phyloP scores from a whole-genome alignment of 2,329 filamentous ascomycete genomes.

The Cryphonectria japonica region DNA sequence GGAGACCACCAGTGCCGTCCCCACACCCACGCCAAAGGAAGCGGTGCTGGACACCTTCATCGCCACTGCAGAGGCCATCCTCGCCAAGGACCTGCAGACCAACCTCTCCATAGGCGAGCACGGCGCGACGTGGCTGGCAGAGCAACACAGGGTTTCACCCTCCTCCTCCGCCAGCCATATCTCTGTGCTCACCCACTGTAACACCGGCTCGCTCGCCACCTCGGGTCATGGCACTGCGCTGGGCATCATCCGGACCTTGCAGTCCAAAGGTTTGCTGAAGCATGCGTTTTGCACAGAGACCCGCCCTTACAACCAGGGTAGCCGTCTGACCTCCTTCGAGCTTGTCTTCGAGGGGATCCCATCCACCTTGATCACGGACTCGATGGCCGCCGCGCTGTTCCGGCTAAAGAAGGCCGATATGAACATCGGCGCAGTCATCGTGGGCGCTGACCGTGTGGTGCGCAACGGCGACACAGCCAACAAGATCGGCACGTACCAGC shows the following conservation, averaged over 20 bases:
- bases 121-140: slow-evolving; percentile 81
- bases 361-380: slow-evolving; percentile 90
- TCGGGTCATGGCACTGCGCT: slow-evolving; percentile 97
- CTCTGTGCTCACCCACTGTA: slow-evolving; percentile 95
- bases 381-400: slow-evolving; percentile 91
- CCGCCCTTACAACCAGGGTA: slow-evolving; percentile 96
- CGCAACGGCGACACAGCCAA: slow-evolving; percentile 98
- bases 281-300: slow-evolving; percentile 98
- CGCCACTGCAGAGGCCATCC: slow-evolving; percentile 79
- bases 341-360: slow-evolving; percentile 93
- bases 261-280: slow-evolving; percentile 65
- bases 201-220: slow-evolving; percentile 94
- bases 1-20: slow-evolving; percentile 36
- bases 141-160: slow-evolving; percentile 52
- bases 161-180: slow-evolving; percentile 56
- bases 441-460: slow-evolving; percentile 92
- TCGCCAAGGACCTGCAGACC: slow-evolving; percentile 83
- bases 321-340: slow-evolving; percentile 91
- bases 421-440: slow-evolving; percentile 83
- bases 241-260: slow-evolving; percentile 86
- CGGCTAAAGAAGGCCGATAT: slow-evolving; percentile 61
- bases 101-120: slow-evolving; percentile 84
- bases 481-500: slow-evolving; percentile 94
- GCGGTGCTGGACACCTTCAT: slow-evolving; percentile 73
- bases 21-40: slow-evolving; percentile 46